Evolutionary conservation across 805 yeast species (phyloP).

Genomic region (Komagataella pastoris): DNA sequence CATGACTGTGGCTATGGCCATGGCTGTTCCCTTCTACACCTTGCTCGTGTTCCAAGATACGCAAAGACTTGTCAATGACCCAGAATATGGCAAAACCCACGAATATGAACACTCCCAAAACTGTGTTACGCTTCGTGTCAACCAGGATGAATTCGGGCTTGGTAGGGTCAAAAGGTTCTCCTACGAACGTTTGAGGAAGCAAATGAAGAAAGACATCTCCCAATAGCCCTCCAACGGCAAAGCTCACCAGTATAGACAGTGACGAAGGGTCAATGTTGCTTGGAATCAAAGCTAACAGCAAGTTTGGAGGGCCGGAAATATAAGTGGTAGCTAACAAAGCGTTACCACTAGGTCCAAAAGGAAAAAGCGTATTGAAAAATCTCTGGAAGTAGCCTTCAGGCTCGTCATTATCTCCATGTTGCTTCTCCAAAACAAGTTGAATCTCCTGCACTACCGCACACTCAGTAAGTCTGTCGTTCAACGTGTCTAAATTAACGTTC

Average conservation of each 20-base stretch:
- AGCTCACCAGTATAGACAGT: constrained; percentile 44
- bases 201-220: constrained; percentile 68
- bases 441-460: constrained; percentile 28
- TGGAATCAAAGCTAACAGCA: constrained; percentile 43
- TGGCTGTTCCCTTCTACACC: constrained; percentile 23
- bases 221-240: constrained; percentile 65
- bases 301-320: constrained; percentile 53
- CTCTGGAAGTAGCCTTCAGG: constrained; percentile 17
- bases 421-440: constrained; percentile 11
- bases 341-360: constrained; percentile 46
- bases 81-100: constrained; percentile 49
- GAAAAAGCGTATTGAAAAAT: constrained; percentile 29
- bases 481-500: constrained; percentile 23
- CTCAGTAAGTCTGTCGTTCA: constrained; percentile 15
- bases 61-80: constrained; percentile 44
- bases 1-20: constrained; percentile 29
- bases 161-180: constrained; percentile 28
- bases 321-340: constrained; percentile 50
- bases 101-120: constrained; percentile 42
- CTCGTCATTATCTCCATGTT: constrained; percentile 4
- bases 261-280: constrained; percentile 36
- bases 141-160: constrained; percentile 31
- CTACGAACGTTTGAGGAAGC: constrained; percentile 54
- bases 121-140: constrained; percentile 33
- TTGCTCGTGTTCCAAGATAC: constrained; percentile 30